These are phyloP conservation scores for Serendipita sp. DNA, from an alignment of 768 basidiomycete genomes.

Conservation along the genomic window DNA sequence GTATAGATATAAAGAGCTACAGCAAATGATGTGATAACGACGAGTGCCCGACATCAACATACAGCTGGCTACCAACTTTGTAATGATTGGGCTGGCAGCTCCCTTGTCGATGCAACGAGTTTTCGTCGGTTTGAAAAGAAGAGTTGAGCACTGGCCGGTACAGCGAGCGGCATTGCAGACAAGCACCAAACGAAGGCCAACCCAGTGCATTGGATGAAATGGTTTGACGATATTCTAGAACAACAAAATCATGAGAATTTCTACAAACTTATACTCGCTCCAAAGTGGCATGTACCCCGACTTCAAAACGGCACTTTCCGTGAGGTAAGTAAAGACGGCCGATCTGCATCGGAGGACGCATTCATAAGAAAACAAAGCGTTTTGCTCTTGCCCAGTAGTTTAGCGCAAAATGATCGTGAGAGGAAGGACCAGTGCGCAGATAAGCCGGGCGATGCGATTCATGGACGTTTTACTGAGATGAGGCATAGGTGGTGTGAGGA, in stretches of 20 bases:
- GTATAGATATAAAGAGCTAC: neutral
- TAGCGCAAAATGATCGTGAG: neutral
- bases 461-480: neutral
- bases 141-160: slow-evolving; percentile 36
- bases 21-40: neutral
- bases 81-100: neutral
- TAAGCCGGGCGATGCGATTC: neutral
- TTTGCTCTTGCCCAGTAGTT: neutral
- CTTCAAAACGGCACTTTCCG: neutral
- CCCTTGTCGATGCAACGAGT: neutral
- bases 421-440: neutral
- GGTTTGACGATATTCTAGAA: neutral
- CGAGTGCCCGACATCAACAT: neutral
- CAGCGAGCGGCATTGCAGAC: slow-evolving; percentile 44
- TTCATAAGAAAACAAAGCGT: too few relatives aligned
- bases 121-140: neutral
- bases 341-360: neutral
- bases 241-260: neutral
- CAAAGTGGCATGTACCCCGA: neutral
- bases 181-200: neutral
- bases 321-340: neutral
- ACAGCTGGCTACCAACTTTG: neutral
- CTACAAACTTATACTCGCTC: neutral
- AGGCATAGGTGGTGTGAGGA: neutral
- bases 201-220: neutral